These are phyloP conservation scores for Dianthus caryophyllus DNA, from an alignment of 148 eudicot species.

Conservation along the genomic window DNA sequence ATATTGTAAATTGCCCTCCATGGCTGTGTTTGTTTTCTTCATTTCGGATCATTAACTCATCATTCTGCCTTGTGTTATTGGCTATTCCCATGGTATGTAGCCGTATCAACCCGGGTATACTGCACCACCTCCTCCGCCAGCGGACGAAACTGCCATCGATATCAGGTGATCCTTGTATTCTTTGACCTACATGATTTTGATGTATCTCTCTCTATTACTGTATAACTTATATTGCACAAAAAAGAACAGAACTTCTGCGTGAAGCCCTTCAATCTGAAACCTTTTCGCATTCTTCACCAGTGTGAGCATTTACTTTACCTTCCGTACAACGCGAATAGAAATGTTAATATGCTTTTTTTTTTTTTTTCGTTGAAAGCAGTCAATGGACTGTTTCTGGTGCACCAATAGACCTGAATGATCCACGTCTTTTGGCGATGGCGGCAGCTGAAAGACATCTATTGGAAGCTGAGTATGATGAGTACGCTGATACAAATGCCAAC, in stretches of 20 bases:
- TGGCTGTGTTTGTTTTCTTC: background rate
- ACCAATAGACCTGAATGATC: constrained; percentile 65
- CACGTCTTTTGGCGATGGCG: constrained; percentile 74
- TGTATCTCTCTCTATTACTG: background rate
- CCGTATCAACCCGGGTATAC: constrained; percentile 76
- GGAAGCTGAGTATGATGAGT: constrained; percentile 80
- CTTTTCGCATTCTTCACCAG: background rate
- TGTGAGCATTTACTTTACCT: background rate
- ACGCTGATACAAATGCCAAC: constrained; percentile 64
- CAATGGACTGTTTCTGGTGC: constrained; percentile 66
- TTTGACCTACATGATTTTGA: background rate
- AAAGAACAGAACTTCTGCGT: background rate
- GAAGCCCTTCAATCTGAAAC: background rate
- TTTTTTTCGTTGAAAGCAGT: constrained; percentile 29
- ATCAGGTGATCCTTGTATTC: constrained; percentile 44
- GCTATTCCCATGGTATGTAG: constrained; percentile 40
- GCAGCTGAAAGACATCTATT: constrained; percentile 62
- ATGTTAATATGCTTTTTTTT: background rate
- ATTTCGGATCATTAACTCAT: constrained; percentile 4
- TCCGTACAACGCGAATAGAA: background rate
- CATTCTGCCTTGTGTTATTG: constrained; percentile 4
- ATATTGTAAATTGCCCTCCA: background rate
- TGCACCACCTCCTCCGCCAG: constrained; percentile 58
- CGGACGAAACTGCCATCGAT: constrained; percentile 65
- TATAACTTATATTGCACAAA: background rate